phyloP scores from a whole-genome alignment of 192 early-diverging fungal genomes.

The Linnemannia exigua region DNA sequence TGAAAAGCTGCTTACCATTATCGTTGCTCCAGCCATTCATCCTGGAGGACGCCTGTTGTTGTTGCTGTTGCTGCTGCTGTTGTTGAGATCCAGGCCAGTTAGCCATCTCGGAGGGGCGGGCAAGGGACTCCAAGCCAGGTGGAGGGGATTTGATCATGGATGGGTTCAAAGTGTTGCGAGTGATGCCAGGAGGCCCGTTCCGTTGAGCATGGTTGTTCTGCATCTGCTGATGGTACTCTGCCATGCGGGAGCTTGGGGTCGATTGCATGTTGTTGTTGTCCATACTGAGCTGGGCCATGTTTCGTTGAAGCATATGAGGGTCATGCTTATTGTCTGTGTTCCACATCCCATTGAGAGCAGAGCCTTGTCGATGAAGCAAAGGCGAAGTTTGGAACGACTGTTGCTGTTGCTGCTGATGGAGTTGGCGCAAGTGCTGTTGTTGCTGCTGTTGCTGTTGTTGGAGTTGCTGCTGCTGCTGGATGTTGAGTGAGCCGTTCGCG shows the following conservation, averaged over 20 bases:
- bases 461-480: conserved; percentile 39
- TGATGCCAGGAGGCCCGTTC: conserved; percentile 41
- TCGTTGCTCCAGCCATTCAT: conserved; percentile 36
- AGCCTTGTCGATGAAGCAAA: conserved; percentile 30
- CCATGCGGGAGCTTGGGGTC: conserved; percentile 47
- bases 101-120: conserved; percentile 19
- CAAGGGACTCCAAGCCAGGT: conserved; percentile 41
- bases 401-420: conserved; percentile 35
- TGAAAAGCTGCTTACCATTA: neutral
- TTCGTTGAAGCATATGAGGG: conserved; percentile 13
- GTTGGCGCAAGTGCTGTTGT: conserved; percentile 31
- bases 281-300: conserved; percentile 43
- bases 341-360: conserved; percentile 23
- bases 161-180: conserved; percentile 28
- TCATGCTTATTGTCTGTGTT: conserved; percentile 32
- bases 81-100: conserved; percentile 31
- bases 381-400: conserved; percentile 22
- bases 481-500: conserved; percentile 27
- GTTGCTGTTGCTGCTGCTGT: conserved; percentile 46
- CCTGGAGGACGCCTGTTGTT: conserved; percentile 28
- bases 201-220: conserved; percentile 39
- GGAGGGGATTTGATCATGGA: conserved; percentile 44
- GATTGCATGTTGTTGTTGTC: conserved; percentile 37
- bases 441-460: conserved; percentile 35
- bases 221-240: conserved; percentile 47